These are phyloP conservation scores for Circinella umbellata DNA, from an alignment of 371 early-diverging fungal species.

Conservation along the genomic window DNA sequence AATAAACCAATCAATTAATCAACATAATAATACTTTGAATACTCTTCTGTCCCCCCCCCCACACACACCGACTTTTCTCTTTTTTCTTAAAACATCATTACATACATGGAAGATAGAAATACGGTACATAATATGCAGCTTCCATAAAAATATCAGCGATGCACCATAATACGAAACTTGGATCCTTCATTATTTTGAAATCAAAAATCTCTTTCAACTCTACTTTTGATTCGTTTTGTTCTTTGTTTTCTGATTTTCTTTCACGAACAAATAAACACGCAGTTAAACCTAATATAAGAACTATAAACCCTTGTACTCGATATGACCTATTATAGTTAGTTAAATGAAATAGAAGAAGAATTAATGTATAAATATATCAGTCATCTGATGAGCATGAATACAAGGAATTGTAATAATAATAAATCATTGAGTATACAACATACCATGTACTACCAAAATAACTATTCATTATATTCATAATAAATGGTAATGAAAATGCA, in stretches of 20 bases:
- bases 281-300: conserved; percentile 30
- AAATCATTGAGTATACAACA: too few species aligned
- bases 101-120: conserved; percentile 50
- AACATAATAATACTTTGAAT: background rate
- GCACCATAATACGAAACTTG: conserved; percentile 39
- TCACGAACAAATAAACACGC: conserved; percentile 34
- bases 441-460: conserved; percentile 55
- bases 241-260: background rate
- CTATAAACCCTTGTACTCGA: conserved; percentile 52
- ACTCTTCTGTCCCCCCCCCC: too few species aligned
- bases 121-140: conserved; percentile 54
- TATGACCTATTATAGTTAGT: conserved; percentile 9
- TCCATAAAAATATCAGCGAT: conserved; percentile 38
- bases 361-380: background rate
- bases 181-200: conserved; percentile 37
- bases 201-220: conserved; percentile 27
- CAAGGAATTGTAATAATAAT: too few species aligned
- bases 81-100: background rate
- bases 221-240: background rate
- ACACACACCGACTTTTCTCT: too few species aligned
- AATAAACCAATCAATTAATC: background rate
- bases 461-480: conserved; percentile 56
- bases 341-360: background rate
- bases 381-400: too few species aligned
- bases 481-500: conserved; percentile 65